Base-by-base conservation (phyloP, 495 filamentous ascomycete species). In the Talaromyces adpressus region DNA sequence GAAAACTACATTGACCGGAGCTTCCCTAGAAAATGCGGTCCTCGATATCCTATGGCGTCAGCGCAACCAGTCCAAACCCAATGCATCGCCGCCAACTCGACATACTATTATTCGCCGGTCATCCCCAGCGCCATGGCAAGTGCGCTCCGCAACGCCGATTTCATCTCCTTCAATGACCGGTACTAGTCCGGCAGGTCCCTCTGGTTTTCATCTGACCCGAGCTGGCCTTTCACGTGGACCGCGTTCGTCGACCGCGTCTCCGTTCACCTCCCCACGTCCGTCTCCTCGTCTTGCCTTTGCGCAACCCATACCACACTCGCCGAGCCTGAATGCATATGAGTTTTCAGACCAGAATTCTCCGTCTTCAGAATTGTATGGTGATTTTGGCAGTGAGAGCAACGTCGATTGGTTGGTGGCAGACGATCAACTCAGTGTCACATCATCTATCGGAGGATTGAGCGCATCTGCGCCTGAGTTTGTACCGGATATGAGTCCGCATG, bases 391-490 rank as follows among this genome's bases (percentile, higher is more conserved):
- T 63, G 94, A 98, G 71, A 81, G 72, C 52, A 93, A 91, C 65
- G 91, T 98, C 49, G 93, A 97, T 71, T 98, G 94, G 95, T 80
- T 98, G 41, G 91, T 97, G 47, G 92, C 87, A 64, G 95, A 99
- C 68, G 93, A 97, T 75, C 85, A 87, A 61, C 82, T 84, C 45
- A 95, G 89, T 69, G 85, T 85, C 57, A 83, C 84, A 29, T 88
- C 91, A 12, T 97, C 92, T 11, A 84, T 87, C 4, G 89, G 84
- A 23, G 80, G 89, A 30, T 87, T 91, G 65, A 90, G 89, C 62
- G 88, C 87, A 20, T 89, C 88, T 7, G 88, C 92, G 16, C 87
- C 93, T 62, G 95, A 91, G 69, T 84, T 91, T 64, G 86, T 90
- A 29, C 85, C 87, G 36, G 92, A 98, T 69, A 99, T 99, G 95